Conservation (phyloP, 495 filamentous ascomycete species). For the Bombardia bombarda region DNA sequence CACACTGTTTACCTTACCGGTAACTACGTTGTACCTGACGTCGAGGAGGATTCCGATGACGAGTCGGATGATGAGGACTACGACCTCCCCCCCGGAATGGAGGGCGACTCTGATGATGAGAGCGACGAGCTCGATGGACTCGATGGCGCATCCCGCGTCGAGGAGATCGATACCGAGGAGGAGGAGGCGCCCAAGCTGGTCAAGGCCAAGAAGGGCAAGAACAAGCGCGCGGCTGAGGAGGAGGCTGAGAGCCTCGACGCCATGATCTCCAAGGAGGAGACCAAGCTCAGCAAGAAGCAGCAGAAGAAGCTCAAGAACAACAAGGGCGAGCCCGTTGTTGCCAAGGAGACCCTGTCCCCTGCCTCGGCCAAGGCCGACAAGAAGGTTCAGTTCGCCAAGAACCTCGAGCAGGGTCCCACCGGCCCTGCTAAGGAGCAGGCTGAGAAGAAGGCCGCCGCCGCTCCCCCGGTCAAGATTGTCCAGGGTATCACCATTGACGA, state of each 20-base stretch:
- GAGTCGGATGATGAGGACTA: constrained; percentile 68
- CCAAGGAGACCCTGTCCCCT: constrained; percentile 45
- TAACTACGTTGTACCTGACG: constrained; percentile 69
- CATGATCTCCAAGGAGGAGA: constrained; percentile 60
- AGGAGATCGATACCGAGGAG: constrained; percentile 77
- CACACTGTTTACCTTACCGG: constrained; percentile 87
- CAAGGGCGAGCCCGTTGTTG: constrained; percentile 69
- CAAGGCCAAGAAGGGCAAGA: constrained; percentile 64
- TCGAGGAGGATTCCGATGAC: constrained; percentile 42
- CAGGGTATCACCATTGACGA: constrained; percentile 90
- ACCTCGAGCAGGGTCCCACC: constrained; percentile 93
- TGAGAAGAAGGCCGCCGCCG: constrained; percentile 28
- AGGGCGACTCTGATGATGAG: constrained; percentile 61
- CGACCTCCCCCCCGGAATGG: constrained; percentile 61
- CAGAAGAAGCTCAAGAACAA: constrained; percentile 99
- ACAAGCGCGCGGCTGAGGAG: constrained; percentile 67
- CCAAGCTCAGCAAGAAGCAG: constrained; percentile 89
- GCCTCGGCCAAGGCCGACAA: constrained; percentile 60
- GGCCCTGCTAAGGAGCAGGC: constrained; percentile 43
- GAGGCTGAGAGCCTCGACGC: constrained; percentile 61
- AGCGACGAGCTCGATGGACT: constrained; percentile 80
- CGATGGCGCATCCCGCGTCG: constrained; percentile 70
- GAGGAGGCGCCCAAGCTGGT: constrained; percentile 72
- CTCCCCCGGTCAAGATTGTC: constrained; percentile 64
- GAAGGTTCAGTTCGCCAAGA: constrained; percentile 98